Conservation (phyloP, 2,329 filamentous ascomycete genomes). For the Beauveria sp. region DNA sequence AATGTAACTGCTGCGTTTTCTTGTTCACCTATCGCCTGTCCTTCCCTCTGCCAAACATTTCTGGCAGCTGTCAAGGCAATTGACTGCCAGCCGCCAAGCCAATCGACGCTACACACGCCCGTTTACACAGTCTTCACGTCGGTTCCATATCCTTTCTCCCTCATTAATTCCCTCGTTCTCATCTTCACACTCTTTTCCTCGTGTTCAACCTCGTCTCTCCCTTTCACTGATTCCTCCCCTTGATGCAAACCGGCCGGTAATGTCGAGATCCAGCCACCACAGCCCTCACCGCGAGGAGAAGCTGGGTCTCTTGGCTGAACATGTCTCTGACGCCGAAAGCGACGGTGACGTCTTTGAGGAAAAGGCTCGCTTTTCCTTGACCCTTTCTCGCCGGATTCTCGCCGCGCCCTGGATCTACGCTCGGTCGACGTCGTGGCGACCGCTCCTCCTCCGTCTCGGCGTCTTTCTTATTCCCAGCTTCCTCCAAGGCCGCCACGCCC, state of each 20-base stretch:
- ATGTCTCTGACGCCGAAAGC: slow-evolving; percentile 36
- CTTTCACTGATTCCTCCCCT: neutral
- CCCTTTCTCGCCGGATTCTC: slow-evolving; percentile 19
- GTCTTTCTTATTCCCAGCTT: slow-evolving; percentile 48
- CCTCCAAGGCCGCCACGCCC: slow-evolving; percentile 35
- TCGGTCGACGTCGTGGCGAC: slow-evolving; percentile 28
- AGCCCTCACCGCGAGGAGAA: slow-evolving; percentile 32
- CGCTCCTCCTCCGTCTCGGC: slow-evolving; percentile 29
- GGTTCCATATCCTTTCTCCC: slow-evolving; percentile 1
- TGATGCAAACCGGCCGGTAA: neutral
- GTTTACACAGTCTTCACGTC: neutral
- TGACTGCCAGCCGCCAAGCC: neutral
- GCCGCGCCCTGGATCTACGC: slow-evolving; percentile 22
- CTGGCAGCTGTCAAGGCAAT: slow-evolving; percentile 3
- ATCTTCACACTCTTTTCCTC: neutral
- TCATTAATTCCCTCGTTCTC: slow-evolving; percentile 13
- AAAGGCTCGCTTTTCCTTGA: slow-evolving; percentile 22
- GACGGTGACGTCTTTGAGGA: slow-evolving; percentile 30
- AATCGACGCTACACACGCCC: neutral
- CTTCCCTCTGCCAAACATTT: neutral
- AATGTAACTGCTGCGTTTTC: neutral
- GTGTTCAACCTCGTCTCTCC: neutral
- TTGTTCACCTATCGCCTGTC: neutral
- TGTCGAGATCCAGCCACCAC: neutral
- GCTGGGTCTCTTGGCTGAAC: slow-evolving; percentile 36